Percentiles rank a stretch among this genome's conserved stretches.
Conservation (phyloP, 441 rosid species). For the Monsonia emarginata region DNA sequence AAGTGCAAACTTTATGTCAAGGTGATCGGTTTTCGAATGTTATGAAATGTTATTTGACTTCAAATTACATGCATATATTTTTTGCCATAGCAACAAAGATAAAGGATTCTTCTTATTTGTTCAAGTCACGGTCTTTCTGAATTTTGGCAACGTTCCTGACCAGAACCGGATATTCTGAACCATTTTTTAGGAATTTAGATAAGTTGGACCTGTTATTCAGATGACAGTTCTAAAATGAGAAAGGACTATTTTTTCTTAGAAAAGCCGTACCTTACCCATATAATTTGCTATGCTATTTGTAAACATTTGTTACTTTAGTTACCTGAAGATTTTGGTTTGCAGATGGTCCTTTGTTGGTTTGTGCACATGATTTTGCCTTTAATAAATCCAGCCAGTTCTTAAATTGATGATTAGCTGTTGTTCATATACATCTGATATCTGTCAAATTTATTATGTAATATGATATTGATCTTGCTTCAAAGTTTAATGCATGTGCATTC, state of each 20-base stretch:
- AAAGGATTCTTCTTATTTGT: not conserved
- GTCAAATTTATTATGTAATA: not conserved
- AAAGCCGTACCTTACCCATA: no score
- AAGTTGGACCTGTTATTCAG: no score
- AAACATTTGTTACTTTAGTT: no score
- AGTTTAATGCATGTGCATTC: slow-evolving; percentile 9
- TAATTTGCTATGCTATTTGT: no score
- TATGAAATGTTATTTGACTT: not conserved
- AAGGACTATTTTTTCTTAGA: no score
- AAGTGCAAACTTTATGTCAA: slow-evolving; percentile 93
- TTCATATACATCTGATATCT: no score
- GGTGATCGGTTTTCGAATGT: slow-evolving; percentile 32
- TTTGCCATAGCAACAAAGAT: not conserved
- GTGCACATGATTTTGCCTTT: no score
- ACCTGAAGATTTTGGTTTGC: no score
- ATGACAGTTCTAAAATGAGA: no score
- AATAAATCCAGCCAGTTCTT: no score
- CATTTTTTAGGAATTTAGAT: not conserved
- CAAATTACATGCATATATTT: not conserved
- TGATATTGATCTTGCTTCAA: not conserved
- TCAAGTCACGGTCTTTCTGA: not conserved
- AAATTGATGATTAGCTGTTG: no score
- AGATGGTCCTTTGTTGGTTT: no score
- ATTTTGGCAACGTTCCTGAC: not conserved
- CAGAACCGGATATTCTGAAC: not conserved